phyloP scores from a whole-genome alignment of 495 filamentous ascomycete genomes.

The Hyaloscypha variabilis region DNA sequence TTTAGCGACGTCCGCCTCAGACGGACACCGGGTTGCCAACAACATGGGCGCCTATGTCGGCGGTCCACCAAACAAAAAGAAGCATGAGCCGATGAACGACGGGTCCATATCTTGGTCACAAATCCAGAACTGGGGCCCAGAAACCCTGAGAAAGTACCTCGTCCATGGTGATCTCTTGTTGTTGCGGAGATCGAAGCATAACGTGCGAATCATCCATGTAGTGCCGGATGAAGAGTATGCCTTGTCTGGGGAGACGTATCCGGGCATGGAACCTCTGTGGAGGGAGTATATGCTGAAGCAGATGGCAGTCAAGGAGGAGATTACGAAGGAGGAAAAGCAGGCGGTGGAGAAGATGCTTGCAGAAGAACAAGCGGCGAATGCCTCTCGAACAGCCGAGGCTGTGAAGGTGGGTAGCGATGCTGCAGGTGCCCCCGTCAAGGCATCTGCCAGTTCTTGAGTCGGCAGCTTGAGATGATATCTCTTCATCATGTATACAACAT shows the following conservation, averaged over 20 bases:
- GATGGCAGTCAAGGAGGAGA: not conserved
- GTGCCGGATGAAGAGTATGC: conserved; percentile 71
- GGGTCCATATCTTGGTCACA: conserved; percentile 61
- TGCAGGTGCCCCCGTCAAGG: not conserved
- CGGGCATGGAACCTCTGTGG: conserved; percentile 33
- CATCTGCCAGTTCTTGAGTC: not conserved
- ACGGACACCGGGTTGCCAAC: conserved; percentile 65
- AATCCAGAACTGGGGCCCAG: conserved; percentile 56
- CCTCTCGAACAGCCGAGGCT: not conserved
- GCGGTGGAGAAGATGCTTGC: not conserved
- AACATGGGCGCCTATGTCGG: conserved; percentile 68
- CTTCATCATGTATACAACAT: not conserved
- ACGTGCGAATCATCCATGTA: conserved; percentile 71
- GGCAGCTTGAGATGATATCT: not conserved
- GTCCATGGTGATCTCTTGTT: conserved; percentile 64
- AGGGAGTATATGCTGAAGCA: conserved; percentile 1
- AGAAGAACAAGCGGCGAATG: not conserved
- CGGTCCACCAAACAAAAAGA: conserved; percentile 50
- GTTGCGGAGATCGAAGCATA: conserved; percentile 79
- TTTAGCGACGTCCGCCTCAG: conserved; percentile 62
- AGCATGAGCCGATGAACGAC: conserved; percentile 54
- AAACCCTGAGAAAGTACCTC: conserved; percentile 63
- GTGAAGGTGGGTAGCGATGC: not conserved
- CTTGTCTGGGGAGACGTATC: conserved; percentile 43
- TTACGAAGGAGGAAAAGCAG: not conserved